These are phyloP conservation scores for Coniochaeta sp. DNA, from an alignment of 2,329 filamentous ascomycete genomes.

Conservation along the genomic window DNA sequence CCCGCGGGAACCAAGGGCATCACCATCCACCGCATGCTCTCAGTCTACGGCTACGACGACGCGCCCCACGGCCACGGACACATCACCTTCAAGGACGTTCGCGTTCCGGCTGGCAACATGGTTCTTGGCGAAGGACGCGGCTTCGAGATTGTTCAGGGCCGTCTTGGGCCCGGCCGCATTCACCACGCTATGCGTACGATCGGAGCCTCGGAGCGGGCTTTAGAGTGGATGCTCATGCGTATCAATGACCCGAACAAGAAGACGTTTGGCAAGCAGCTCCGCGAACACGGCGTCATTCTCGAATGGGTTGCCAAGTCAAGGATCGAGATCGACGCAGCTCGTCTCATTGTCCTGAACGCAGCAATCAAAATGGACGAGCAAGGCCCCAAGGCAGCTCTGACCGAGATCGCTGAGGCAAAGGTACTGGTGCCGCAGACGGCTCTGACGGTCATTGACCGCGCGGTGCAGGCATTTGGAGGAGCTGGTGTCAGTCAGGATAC, in stretches of 20 bases:
- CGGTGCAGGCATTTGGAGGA: constrained; percentile 85
- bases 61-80: constrained; percentile 98
- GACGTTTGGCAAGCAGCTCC: constrained; percentile 81
- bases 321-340: constrained; percentile 88
- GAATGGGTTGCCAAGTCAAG: constrained; percentile 91
- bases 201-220: constrained; percentile 81
- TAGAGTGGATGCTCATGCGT: constrained; percentile 91
- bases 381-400: constrained; percentile 81
- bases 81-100: constrained; percentile 81
- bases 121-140: constrained; percentile 89
- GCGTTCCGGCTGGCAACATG: constrained; percentile 75
- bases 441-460: constrained; percentile 84
- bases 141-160: constrained; percentile 97
- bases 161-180: constrained; percentile 90
- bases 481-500: constrained; percentile 93
- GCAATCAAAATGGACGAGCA: constrained; percentile 89
- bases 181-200: constrained; percentile 97
- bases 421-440: constrained; percentile 78
- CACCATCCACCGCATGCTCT: constrained; percentile 89
- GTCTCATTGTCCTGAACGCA: constrained; percentile 86
- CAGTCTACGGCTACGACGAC: constrained; percentile 93
- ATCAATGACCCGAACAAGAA: constrained; percentile 89
- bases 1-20: constrained; percentile 75
- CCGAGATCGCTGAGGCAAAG: constrained; percentile 94
- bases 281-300: constrained; percentile 87